phyloP scores from a whole-genome alignment of 1,139 yeast species.

The Scheffersomyces insectosa region DNA sequence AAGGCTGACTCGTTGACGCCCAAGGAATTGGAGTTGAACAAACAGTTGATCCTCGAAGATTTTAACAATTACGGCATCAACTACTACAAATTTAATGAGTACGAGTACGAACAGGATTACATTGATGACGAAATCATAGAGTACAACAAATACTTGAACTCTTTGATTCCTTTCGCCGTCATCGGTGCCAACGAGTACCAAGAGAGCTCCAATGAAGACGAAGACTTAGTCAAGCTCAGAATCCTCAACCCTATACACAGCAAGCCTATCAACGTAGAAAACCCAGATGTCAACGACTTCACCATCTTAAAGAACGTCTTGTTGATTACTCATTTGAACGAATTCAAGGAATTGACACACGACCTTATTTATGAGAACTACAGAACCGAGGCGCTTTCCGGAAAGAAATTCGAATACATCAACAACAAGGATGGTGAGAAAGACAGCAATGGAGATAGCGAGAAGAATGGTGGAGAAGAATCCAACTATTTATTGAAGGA shows the following conservation, averaged over 20 bases:
- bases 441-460: conserved; percentile 5
- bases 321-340: conserved; percentile 77
- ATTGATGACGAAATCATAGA: conserved; percentile 52
- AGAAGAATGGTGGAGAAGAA: conserved; percentile 37
- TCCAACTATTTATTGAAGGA: conserved; percentile 63
- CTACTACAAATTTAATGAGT: conserved; percentile 49
- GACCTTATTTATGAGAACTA: conserved; percentile 67
- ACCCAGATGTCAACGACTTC: conserved; percentile 62
- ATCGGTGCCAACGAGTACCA: conserved; percentile 48
- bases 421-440: conserved; percentile 19
- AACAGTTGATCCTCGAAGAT: conserved; percentile 43
- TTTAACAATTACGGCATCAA: conserved; percentile 41
- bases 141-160: conserved; percentile 47
- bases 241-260: conserved; percentile 36
- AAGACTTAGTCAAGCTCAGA: conserved; percentile 39
- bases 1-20: conserved; percentile 45
- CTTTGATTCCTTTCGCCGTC: conserved; percentile 42
- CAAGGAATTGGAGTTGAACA: conserved; percentile 36
- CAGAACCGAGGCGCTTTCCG: conserved; percentile 65
- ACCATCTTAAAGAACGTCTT: conserved; percentile 64
- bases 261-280: conserved; percentile 50
- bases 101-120: conserved; percentile 48
- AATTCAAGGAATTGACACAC: conserved; percentile 70
- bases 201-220: conserved; percentile 30
- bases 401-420: conserved; percentile 46